These are phyloP conservation scores for Boechera divaricarpa DNA, from an alignment of 345 rosid genomes.

Conservation along the genomic window DNA sequence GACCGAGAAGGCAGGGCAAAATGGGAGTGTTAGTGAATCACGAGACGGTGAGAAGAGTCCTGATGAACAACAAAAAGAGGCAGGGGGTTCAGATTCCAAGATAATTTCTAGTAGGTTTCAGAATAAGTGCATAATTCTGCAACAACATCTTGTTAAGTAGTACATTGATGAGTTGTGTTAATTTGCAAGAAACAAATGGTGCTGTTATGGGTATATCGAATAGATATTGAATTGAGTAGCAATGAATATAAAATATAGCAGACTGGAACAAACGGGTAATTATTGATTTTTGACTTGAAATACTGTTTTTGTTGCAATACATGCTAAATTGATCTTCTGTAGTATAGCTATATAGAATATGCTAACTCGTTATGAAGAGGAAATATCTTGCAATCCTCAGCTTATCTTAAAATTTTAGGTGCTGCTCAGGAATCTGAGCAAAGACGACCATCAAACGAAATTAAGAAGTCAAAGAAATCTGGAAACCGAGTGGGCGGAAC, in stretches of 20 bases:
- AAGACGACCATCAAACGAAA: slow-evolving; percentile 41
- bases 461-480: slow-evolving; percentile 38
- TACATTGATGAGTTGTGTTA: slow-evolving; percentile 1
- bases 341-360: background rate
- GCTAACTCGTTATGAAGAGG: slow-evolving; percentile 15
- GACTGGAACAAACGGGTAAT: background rate
- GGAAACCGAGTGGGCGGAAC: slow-evolving; percentile 4
- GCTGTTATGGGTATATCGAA: background rate
- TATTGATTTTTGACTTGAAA: background rate
- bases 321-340: slow-evolving; percentile 11
- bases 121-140: background rate
- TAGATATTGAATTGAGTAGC: background rate
- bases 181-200: background rate
- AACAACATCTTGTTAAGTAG: background rate
- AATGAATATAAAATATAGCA: background rate
- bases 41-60: slow-evolving; percentile 14
- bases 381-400: slow-evolving; percentile 25
- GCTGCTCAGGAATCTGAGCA: slow-evolving; percentile 48
- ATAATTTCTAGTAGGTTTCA: slow-evolving; percentile 51
- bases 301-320: background rate
- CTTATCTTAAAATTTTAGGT: slow-evolving; percentile 50
- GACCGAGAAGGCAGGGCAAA: slow-evolving; percentile 4
- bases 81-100: slow-evolving; percentile 36
- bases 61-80: slow-evolving; percentile 35
- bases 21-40: slow-evolving; percentile 28